Evolutionary conservation across 2,329 filamentous ascomycete genomes (phyloP).

Genomic region (Myrmaecium sp.): DNA sequence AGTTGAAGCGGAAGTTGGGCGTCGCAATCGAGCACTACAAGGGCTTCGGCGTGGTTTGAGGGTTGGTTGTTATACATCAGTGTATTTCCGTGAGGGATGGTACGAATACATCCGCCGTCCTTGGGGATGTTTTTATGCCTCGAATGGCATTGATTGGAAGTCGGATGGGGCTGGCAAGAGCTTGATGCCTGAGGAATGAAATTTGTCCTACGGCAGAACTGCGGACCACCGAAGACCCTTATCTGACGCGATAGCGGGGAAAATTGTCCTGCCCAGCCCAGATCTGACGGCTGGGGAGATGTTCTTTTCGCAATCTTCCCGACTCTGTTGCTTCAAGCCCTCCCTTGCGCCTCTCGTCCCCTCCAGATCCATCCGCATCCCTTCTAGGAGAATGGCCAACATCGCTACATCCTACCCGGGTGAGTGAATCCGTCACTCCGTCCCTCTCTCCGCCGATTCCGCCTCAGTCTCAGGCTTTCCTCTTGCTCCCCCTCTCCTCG

Average conservation of each 20-base stretch:
- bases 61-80: neutral
- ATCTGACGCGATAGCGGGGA: too few species aligned
- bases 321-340: neutral
- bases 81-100: too few species aligned
- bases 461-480: neutral
- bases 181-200: too few species aligned
- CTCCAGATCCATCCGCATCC: conserved; percentile 2
- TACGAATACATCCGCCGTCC: too few species aligned
- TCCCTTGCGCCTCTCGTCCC: neutral
- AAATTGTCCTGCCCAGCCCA: too few species aligned
- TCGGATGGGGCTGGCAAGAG: too few species aligned
- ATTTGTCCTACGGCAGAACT: too few species aligned
- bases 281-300: too few species aligned
- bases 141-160: too few species aligned
- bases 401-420: conserved; percentile 5
- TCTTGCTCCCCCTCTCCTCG: conserved; percentile 1
- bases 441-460: neutral
- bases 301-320: too few species aligned
- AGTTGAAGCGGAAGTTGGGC: conserved; percentile 56
- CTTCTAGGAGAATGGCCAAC: conserved; percentile 5
- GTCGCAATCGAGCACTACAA: conserved; percentile 77
- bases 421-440: neutral
- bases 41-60: conserved; percentile 42
- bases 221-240: too few species aligned
- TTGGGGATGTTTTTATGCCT: too few species aligned